Percentiles rank a stretch among this genome's conserved stretches.
phyloP scores from a whole-genome alignment of 1,284 basidiomycete species.

The Amylostereum areolatum region DNA sequence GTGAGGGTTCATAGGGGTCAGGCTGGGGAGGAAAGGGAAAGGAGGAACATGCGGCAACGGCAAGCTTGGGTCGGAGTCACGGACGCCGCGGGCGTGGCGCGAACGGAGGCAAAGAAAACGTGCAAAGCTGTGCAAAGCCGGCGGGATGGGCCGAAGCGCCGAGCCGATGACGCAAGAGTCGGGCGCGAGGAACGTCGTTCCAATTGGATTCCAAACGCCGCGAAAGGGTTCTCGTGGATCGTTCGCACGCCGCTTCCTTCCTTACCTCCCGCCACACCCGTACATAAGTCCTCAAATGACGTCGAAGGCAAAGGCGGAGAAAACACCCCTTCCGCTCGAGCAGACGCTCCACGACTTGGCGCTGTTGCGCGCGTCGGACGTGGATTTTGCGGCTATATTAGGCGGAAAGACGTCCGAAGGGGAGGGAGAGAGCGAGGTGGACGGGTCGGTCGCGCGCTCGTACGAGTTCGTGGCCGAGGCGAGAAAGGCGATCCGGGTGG shows the following conservation, averaged over 20 bases:
- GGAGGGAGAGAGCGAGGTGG: slow-evolving; percentile 17
- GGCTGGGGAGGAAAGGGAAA: too few species aligned
- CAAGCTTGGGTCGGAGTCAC: too few species aligned
- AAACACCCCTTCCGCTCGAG: slow-evolving; percentile 44
- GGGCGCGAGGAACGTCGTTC: not conserved
- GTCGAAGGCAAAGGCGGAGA: slow-evolving; percentile 29
- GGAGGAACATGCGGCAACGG: too few species aligned
- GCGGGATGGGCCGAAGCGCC: not conserved
- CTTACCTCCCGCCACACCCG: not conserved
- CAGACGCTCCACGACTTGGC: slow-evolving; percentile 69
- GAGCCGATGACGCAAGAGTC: not conserved
- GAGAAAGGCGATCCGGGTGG: slow-evolving; percentile 45
- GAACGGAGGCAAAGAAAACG: not conserved
- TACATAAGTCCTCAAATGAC: not conserved
- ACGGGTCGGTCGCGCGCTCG: slow-evolving; percentile 42
- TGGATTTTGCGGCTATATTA: slow-evolving; percentile 44
- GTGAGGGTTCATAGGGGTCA: too few species aligned
- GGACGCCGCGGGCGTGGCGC: too few species aligned
- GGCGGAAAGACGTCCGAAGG: slow-evolving; percentile 14
- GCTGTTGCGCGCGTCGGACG: slow-evolving; percentile 52
- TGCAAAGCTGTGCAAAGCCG: not conserved
- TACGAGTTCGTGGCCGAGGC: slow-evolving; percentile 43
- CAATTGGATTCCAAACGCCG: not conserved
- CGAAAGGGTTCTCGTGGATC: not conserved
- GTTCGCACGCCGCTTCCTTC: not conserved